Evolutionary conservation across 192 early-diverging fungal genomes (phyloP), one percentile per base, ranked within the genome.

Genomic region (Podila epigama): DNA sequence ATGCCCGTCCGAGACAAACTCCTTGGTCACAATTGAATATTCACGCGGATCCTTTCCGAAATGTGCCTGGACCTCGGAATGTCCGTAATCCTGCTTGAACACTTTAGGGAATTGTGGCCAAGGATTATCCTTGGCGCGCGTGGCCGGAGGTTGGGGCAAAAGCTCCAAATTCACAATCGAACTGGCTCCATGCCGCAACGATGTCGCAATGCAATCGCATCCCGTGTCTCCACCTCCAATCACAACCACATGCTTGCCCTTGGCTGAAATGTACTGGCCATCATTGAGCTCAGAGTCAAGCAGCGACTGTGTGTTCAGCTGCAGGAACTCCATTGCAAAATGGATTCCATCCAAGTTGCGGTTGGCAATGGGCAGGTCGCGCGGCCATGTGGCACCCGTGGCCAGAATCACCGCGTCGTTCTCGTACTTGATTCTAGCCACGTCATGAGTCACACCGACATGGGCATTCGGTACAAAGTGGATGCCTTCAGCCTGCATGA

Each of bases 181-280:
- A 61, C 87, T 89, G n/a, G 95, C 95, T 48, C 97, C 95, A 65
- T 97, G 94, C 54, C 97, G 91, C 25, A 97, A 82, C 10, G 96
- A 90, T 11, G 97, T 98, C 44, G 91, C 97, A 57, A 97, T 95
- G 81, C 96, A 98, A 71, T 99, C 97, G 69, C 90, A 94, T 69
- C 95, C 96, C 18, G 97, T 99, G 75, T 98, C 97, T 50, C 97
- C 97, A 66, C 95, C 97, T 79, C 97, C 97, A 87, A 99, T 97
- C 18, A 99, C 96, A 63, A 99, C 84, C 0, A 99, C 97, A 60
- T 93, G 82, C 84, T 96, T 96, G 81, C 89, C 96, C 71, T 95
- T 93, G 13, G 95, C 96, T 58, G 80, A 89, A 58, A 99, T 75
- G 82, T 90, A 94, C 54, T 86, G 75, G 51, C 86, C 89, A 79